Evolutionary conservation across 805 yeast genomes (phyloP).

Genomic region (Huiozyma naganishii): DNA sequence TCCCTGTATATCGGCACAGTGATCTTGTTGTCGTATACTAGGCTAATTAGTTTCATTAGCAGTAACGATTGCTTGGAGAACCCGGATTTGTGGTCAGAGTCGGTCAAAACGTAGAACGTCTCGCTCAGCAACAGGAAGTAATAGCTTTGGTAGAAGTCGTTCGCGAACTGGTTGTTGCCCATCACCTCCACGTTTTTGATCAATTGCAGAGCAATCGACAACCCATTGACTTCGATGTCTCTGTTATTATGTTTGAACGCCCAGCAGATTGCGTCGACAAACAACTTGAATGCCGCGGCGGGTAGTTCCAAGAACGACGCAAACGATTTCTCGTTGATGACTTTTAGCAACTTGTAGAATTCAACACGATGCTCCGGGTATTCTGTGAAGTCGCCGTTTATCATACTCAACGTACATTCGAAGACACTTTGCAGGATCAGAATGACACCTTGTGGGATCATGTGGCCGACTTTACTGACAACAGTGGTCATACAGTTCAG

Average conservation of each 20-base stretch:
- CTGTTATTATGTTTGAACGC: conserved; percentile 96
- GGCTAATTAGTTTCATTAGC: conserved; percentile 69
- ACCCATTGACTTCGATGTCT: conserved; percentile 90
- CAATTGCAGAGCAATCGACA: conserved; percentile 72
- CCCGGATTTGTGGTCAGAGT: conserved; percentile 96
- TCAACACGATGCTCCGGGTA: conserved; percentile 97
- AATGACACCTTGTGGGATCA: conserved; percentile 85
- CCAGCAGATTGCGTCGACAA: conserved; percentile 93
- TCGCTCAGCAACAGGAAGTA: conserved; percentile 85
- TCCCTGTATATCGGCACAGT: conserved; percentile 66
- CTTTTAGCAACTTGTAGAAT: conserved; percentile 81
- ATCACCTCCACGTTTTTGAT: conserved; percentile 73
- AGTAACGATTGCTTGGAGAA: conserved; percentile 80
- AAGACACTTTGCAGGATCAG: conserved; percentile 81
- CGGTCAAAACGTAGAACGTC: conserved; percentile 86
- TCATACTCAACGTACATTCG: conserved; percentile 91
- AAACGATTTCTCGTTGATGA: conserved; percentile 77
- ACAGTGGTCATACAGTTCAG: conserved; percentile 88
- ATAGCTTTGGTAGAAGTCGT: conserved; percentile 79
- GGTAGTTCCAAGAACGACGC: conserved; percentile 79
- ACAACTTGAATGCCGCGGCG: conserved; percentile 81
- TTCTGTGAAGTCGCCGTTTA: conserved; percentile 87
- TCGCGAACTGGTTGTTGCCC: conserved; percentile 59
- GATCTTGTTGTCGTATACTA: conserved; percentile 70
- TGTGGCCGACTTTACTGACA: conserved; percentile 74